Evolutionary conservation across 176 grass and related monocot genomes (phyloP), one percentile per base, ranked within the genome.

Genomic region (Raddia guianensis): DNA sequence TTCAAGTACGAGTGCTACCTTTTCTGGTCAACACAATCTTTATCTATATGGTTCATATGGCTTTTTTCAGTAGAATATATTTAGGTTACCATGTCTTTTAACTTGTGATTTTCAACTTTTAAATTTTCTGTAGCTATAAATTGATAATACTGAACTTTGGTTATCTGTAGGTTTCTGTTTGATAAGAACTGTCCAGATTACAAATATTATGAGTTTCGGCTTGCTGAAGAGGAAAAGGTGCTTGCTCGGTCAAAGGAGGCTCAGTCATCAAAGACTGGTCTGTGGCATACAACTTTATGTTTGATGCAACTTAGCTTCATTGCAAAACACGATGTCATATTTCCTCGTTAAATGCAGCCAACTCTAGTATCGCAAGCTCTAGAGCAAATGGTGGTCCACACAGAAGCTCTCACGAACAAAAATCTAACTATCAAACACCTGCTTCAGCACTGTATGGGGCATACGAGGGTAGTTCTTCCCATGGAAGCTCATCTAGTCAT

Each of bases 121-220:
- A 80, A 21, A 61, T 52, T 19, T 47, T 1, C 8, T 60, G n/a
- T 21, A 67, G 12, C 4, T 19, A 59, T 77, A 42, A 82, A 57
- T 35, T 64, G 4, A 59, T 86, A 3, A 74, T 56, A 12, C 68
- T 49, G 49, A 32, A 49, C 0, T 80, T 78, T 44, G 55, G 13
- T 83, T n/a, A 72, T 78, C 60, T 91, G 50, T 83, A 99, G 93
- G 87, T 99, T 99, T 91, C 82, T 99, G 33, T 99, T 99, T 82
- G 97, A 99, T 72, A 86, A 92, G 70, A 90, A 79, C 81, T 99
- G 87, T 75, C 19, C 91, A 77, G 97, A 93, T 56, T 99, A 93
- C 79, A 93, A 90, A 82, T 99, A 99, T 75, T 99, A 99, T 40
- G 93, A 95, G 68, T 86, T 79, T 75, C 68, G 19, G 64, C 90